phyloP scores from a whole-genome alignment of 305 asterid species.

The Rubia peregrina region DNA sequence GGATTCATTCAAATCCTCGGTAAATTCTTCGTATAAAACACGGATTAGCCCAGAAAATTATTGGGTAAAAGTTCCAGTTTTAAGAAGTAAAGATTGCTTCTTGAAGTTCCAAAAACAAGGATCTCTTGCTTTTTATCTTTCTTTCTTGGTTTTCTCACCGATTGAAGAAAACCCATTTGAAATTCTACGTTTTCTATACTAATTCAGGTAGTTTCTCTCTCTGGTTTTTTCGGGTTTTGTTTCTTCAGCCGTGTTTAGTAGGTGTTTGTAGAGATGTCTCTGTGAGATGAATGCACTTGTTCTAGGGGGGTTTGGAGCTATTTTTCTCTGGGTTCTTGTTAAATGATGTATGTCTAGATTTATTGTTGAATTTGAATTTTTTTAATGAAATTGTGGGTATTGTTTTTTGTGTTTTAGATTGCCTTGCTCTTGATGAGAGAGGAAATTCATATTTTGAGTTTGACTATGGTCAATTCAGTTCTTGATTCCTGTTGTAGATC shows the following conservation, averaged over 20 bases:
- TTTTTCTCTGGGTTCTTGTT: not conserved
- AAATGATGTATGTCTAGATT: not conserved
- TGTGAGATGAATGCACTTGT: not conserved
- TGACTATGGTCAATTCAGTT: not conserved
- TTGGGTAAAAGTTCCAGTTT: not conserved
- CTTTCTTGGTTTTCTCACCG: not conserved
- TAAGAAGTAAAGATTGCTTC: not conserved
- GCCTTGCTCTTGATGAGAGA: constrained; percentile 3
- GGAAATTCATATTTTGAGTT: not conserved
- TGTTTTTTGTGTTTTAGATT: not conserved
- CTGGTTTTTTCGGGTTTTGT: not conserved
- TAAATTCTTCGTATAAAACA: not conserved
- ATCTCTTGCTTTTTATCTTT: not conserved
- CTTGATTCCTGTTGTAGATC: not conserved
- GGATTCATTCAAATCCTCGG: constrained; percentile 16
- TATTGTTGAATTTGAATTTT: not conserved
- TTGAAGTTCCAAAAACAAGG: not conserved
- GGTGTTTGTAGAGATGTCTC: not conserved
- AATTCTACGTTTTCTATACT: not conserved
- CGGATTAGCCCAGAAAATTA: not conserved
- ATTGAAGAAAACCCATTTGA: not conserved
- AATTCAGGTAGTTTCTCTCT: constrained; percentile 11
- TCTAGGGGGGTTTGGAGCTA: not conserved
- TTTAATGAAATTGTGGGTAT: not conserved
- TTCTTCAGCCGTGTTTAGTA: not conserved